Conservation (phyloP, 352 stramenopile genomes). For the Globisporangium barbulae region DNA sequence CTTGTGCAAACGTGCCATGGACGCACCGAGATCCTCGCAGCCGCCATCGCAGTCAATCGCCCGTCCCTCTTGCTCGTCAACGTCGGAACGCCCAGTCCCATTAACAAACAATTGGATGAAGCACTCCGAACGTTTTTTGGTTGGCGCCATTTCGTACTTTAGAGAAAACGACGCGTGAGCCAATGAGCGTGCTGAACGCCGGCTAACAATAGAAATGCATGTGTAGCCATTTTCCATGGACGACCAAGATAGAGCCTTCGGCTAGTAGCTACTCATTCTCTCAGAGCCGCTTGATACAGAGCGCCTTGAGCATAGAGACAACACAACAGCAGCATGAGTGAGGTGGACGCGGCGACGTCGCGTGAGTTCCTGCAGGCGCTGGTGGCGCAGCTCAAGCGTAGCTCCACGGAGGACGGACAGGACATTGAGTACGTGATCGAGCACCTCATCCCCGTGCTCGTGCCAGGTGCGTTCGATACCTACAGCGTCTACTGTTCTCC, state of each 20-base stretch:
- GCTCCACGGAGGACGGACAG: conserved; percentile 18
- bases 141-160: conserved; percentile 16
- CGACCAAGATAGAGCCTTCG: no score
- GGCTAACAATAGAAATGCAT: conserved; percentile 6
- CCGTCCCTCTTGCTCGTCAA: neutral
- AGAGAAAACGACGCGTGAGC: neutral
- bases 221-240: conserved; percentile 2
- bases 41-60: neutral
- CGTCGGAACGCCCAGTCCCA: no score
- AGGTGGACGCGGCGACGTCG: conserved; percentile 34
- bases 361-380: conserved; percentile 40
- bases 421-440: conserved; percentile 54
- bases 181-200: neutral
- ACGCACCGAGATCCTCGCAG: conserved; percentile 14
- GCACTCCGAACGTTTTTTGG: neutral
- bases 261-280: no score
- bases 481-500: neutral
- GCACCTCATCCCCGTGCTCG: conserved; percentile 50
- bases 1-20: neutral
- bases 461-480: conserved; percentile 35
- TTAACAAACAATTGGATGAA: neutral
- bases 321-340: conserved; percentile 9
- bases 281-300: neutral
- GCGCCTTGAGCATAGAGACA: neutral
- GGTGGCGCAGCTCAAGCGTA: conserved; percentile 29